Evolutionary conservation across 208 protist genomes (phyloP).

Genomic region (Wallacemonas collosoma): DNA sequence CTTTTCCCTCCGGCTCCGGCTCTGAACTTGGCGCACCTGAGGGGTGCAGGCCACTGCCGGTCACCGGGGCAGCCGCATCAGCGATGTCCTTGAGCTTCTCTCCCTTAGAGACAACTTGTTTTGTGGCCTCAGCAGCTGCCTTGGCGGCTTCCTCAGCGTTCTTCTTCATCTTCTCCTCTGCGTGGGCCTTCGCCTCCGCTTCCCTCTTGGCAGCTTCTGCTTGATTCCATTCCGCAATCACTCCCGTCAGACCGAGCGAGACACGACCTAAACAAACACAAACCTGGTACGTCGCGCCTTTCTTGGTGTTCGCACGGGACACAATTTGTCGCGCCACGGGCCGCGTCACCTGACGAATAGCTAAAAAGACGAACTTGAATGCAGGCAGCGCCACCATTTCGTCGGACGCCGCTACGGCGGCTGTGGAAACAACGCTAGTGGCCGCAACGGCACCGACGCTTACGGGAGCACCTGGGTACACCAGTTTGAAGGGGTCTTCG

Average conservation of each 20-base stretch:
- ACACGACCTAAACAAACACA: constrained; percentile 81
- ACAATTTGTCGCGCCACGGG: constrained; percentile 67
- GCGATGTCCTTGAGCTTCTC: too few species aligned
- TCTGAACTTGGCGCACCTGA: background rate
- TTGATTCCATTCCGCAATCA: constrained; percentile 65
- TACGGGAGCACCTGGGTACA: background rate
- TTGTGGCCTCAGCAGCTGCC: constrained; percentile 15
- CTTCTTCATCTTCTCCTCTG: constrained; percentile 23
- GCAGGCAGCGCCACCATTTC: constrained; percentile 77
- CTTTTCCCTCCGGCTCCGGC: constrained; percentile 15
- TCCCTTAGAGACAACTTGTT: constrained; percentile 14
- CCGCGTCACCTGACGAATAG: constrained; percentile 75
- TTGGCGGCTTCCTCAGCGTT: constrained; percentile 27
- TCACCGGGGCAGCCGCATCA: too few species aligned
- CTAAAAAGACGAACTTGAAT: constrained; percentile 78
- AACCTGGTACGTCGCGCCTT: constrained; percentile 53
- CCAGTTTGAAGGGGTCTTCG: background rate
- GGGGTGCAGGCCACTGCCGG: too few species aligned
- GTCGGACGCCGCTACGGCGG: constrained; percentile 18
- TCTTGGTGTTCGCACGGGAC: constrained; percentile 51
- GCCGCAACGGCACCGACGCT: constrained; percentile 3
- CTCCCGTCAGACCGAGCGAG: constrained; percentile 69
- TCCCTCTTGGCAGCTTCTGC: constrained; percentile 39
- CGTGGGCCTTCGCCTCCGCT: constrained; percentile 30
- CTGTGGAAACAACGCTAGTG: constrained; percentile 11